phyloP scores from a whole-genome alignment of 805 yeast genomes.

The Tetrapisispora phaffii region DNA sequence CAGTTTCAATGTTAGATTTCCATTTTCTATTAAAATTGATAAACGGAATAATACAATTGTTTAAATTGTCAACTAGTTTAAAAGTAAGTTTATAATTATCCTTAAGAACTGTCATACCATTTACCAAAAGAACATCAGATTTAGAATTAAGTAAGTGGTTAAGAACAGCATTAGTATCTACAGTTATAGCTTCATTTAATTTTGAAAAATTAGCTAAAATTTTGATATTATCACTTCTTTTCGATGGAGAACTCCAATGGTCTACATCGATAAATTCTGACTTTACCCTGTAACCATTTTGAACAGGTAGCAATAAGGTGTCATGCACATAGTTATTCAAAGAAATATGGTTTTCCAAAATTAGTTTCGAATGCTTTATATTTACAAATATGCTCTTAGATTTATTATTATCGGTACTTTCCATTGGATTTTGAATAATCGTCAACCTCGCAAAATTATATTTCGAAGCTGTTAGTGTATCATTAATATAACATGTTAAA shows the following conservation, averaged over 20 bases:
- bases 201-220: not conserved
- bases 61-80: not conserved
- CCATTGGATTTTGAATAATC: slow-evolving; percentile 17
- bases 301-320: slow-evolving; percentile 11
- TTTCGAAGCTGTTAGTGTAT: not conserved
- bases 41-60: not conserved
- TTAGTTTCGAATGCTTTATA: not conserved
- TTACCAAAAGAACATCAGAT: not conserved
- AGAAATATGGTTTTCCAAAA: not conserved
- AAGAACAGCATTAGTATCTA: not conserved
- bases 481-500: not conserved
- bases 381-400: not conserved
- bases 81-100: not conserved
- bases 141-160: not conserved
- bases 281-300: slow-evolving; percentile 2
- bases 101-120: not conserved
- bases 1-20: not conserved
- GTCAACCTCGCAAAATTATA: slow-evolving; percentile 24
- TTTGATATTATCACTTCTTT: not conserved
- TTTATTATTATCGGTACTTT: slow-evolving; percentile 1
- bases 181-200: too few relatives aligned
- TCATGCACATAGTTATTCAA: not conserved
- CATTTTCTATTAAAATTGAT: not conserved
- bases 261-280: not conserved
- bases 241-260: not conserved